A percentile compares a stretch with the other conserved stretches of the same genome.
Evolutionary conservation across 139 green algal species (phyloP).

Genomic region (Spirogloea muscicola): DNA sequence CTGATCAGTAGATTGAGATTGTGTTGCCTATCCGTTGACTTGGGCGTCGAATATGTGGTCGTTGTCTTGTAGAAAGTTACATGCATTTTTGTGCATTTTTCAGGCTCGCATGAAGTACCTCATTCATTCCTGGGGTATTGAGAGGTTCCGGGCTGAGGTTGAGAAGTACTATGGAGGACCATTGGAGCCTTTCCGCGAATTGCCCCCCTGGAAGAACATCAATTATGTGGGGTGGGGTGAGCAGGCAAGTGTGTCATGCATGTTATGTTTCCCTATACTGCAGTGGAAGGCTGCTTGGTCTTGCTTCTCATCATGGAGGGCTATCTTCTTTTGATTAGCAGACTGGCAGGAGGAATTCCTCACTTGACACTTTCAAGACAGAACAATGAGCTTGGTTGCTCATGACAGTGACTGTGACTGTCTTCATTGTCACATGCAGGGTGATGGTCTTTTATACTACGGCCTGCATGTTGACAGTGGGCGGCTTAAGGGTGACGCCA

Average conservation of each 20-base stretch:
- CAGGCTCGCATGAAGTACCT: slow-evolving; percentile 95
- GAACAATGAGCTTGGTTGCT: no score
- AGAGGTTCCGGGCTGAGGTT: slow-evolving; percentile 83
- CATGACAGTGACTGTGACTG: no score
- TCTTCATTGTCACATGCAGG: slow-evolving; percentile 42
- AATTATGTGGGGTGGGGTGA: slow-evolving; percentile 97
- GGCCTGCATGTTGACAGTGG: slow-evolving; percentile 88
- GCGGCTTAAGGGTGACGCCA: slow-evolving; percentile 55
- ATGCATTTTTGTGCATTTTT: no score
- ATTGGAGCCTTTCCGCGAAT: slow-evolving; percentile 77
- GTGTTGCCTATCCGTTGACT: no score
- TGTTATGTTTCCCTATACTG: not conserved
- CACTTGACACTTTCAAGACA: no score
- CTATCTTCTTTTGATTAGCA: no score
- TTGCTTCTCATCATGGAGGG: no score
- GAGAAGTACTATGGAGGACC: slow-evolving; percentile 98
- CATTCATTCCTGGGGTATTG: slow-evolving; percentile 89
- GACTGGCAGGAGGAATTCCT: no score
- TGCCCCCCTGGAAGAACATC: slow-evolving; percentile 91
- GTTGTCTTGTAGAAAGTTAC: no score
- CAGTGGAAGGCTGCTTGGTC: no score
- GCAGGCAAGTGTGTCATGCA: slow-evolving; percentile 58
- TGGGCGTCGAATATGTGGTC: no score
- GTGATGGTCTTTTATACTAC: slow-evolving; percentile 62
- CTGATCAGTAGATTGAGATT: no score